A percentile compares a stretch with the other conserved stretches of the same genome.
Conservation (phyloP, 352 stramenopile genomes). For the Phytopythium litorale region DNA sequence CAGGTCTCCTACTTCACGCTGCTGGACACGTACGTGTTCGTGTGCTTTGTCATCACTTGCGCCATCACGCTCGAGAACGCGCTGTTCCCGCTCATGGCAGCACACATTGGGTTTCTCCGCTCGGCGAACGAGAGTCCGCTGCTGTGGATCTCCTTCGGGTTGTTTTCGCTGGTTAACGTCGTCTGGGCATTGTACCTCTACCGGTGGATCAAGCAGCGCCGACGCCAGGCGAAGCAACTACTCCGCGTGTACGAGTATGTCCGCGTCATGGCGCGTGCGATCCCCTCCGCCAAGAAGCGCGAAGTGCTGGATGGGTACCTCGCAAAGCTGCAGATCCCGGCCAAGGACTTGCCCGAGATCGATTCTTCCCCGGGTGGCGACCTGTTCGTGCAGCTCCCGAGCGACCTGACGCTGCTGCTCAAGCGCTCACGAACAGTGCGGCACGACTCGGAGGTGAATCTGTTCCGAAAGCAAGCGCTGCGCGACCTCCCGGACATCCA, state of each 20-base stretch:
- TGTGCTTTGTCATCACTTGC: conserved; percentile 54
- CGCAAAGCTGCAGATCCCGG: no score
- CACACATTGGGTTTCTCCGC: no score
- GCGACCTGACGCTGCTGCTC: no score
- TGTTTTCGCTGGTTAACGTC: conserved; percentile 39
- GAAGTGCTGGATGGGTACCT: conserved; percentile 2
- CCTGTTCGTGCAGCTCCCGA: no score
- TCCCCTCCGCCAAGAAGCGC: conserved; percentile 12
- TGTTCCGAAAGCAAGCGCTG: no score
- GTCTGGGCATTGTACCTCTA: conserved; percentile 13
- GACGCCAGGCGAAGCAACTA: neutral
- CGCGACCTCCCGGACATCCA: no score
- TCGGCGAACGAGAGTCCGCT: conserved; percentile 9
- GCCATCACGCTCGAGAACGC: conserved; percentile 50
- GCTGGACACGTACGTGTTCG: conserved; percentile 53
- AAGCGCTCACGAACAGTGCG: no score
- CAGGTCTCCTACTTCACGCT: conserved; percentile 65
- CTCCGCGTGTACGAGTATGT: conserved; percentile 17
- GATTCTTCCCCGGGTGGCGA: no score
- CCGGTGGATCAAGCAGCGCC: no score
- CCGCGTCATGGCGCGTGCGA: conserved; percentile 9
- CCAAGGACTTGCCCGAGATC: no score
- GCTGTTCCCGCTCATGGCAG: conserved; percentile 32
- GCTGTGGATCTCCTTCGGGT: conserved; percentile 25
- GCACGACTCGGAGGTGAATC: no score